phyloP scores from a whole-genome alignment of 169 alveolate species.

The Plasmodium ovale region DNA sequence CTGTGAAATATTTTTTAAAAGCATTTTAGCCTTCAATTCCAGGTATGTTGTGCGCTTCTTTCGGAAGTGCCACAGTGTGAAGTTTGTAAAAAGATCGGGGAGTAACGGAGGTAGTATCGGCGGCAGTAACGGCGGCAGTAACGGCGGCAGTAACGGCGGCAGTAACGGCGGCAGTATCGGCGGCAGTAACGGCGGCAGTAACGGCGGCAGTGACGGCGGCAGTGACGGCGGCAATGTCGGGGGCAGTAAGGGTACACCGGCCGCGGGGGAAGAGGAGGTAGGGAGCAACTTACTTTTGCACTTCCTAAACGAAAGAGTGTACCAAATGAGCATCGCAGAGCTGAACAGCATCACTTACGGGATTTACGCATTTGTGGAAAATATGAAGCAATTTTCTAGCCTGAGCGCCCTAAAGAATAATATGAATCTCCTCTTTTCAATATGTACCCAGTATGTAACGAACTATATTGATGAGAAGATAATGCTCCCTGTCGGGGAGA shows the following conservation, averaged over 20 bases:
- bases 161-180: too few species aligned
- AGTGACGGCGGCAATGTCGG: background rate
- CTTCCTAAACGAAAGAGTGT: constrained; percentile 11
- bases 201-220: too few species aligned
- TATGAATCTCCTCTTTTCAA: constrained; percentile 65
- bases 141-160: too few species aligned
- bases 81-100: constrained; percentile 26
- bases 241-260: background rate
- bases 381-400: constrained; percentile 63
- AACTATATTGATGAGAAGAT: constrained; percentile 24
- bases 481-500: background rate
- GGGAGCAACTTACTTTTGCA: constrained; percentile 45
- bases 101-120: too few species aligned
- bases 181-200: too few species aligned
- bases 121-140: too few species aligned
- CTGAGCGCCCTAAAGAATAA: constrained; percentile 32
- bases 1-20: constrained; percentile 39
- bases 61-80: constrained; percentile 53
- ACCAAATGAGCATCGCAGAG: constrained; percentile 13
- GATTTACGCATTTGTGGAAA: constrained; percentile 52
- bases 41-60: constrained; percentile 44
- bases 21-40: background rate
- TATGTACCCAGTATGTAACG: constrained; percentile 18
- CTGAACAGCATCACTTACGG: constrained; percentile 31
- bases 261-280: constrained; percentile 3